Conservation (phyloP, 148 eudicot species). For the Mesembryanthemum crystallinum region DNA sequence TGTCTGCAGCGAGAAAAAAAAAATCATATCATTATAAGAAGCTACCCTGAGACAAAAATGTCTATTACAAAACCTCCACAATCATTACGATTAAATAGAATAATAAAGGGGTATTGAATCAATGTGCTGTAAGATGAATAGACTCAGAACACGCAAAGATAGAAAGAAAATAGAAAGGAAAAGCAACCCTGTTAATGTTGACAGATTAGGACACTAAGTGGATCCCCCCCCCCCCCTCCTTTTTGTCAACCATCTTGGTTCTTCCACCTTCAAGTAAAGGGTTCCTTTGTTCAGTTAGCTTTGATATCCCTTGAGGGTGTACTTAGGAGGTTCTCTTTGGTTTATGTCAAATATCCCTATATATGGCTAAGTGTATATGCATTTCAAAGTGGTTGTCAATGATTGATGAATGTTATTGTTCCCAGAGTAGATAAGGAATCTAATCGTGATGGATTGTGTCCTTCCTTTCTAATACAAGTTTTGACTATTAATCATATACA, state of each 20-base stretch:
- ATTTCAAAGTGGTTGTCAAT: background rate
- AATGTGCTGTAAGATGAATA: background rate
- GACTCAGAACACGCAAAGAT: no score
- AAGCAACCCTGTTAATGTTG: background rate
- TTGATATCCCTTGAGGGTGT: background rate
- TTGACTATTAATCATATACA: no score
- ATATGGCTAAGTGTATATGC: background rate
- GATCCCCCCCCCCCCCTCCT: background rate
- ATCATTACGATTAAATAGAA: no score
- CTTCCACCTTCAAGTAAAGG: background rate
- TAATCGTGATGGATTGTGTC: no score
- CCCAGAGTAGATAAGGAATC: background rate
- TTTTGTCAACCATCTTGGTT: background rate
- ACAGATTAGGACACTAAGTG: background rate
- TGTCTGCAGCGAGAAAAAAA: constrained; percentile 53
- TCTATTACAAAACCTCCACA: background rate
- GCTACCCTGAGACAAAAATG: constrained; percentile 12
- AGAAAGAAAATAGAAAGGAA: background rate
- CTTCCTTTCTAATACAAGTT: no score
- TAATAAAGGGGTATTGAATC: background rate
- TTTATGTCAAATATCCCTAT: background rate
- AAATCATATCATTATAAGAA: constrained; percentile 12
- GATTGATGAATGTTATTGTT: background rate
- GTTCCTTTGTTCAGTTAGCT: background rate
- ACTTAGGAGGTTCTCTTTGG: background rate